These are phyloP conservation scores for Ganoderma lucidum DNA, from an alignment of 1,284 basidiomycete genomes.

Conservation along the genomic window DNA sequence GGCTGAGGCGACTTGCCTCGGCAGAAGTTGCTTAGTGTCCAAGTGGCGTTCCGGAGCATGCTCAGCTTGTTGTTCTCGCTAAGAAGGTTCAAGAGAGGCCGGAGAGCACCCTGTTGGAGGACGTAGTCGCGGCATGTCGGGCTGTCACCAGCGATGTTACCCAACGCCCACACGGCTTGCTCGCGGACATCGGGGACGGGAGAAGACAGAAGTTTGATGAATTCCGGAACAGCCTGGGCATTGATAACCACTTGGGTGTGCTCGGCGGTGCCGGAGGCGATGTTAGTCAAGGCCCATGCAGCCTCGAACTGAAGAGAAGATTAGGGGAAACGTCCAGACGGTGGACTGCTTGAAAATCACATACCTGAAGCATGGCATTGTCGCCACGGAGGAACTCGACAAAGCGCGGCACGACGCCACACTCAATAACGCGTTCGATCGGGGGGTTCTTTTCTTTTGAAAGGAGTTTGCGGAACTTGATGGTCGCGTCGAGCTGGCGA, in stretches of 20 bases:
- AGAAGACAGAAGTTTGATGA: slow-evolving; percentile 92
- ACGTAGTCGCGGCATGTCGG: slow-evolving; percentile 94
- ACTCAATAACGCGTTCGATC: slow-evolving; percentile 99
- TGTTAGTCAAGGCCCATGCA: slow-evolving; percentile 99
- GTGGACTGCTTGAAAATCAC: slow-evolving; percentile 35
- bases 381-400: slow-evolving; percentile 92
- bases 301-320: slow-evolving; percentile 87
- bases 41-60: slow-evolving; percentile 97
- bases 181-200: slow-evolving; percentile 92
- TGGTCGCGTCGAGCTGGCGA: slow-evolving; percentile 93
- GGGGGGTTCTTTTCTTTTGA: slow-evolving; percentile 99
- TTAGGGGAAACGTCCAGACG: slow-evolving; percentile 21
- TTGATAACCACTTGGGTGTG: slow-evolving; percentile 99
- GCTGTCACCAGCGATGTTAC: slow-evolving; percentile 96
- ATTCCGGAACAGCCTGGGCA: slow-evolving; percentile 95
- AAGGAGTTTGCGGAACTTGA: slow-evolving; percentile 96
- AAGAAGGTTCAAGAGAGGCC: slow-evolving; percentile 75
- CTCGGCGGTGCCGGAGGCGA: slow-evolving; percentile 98
- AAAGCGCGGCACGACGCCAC: slow-evolving; percentile 96
- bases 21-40: slow-evolving; percentile 99
- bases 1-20: slow-evolving; percentile 96
- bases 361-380: slow-evolving; percentile 95
- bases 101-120: slow-evolving; percentile 77
- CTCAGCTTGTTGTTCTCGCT: slow-evolving; percentile 94
- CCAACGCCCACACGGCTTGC: slow-evolving; percentile 97